Percentiles rank a stretch among this genome's conserved stretches.
Evolutionary conservation across 768 basidiomycete species (phyloP).

Genomic region (Phylloporus arenicola): DNA sequence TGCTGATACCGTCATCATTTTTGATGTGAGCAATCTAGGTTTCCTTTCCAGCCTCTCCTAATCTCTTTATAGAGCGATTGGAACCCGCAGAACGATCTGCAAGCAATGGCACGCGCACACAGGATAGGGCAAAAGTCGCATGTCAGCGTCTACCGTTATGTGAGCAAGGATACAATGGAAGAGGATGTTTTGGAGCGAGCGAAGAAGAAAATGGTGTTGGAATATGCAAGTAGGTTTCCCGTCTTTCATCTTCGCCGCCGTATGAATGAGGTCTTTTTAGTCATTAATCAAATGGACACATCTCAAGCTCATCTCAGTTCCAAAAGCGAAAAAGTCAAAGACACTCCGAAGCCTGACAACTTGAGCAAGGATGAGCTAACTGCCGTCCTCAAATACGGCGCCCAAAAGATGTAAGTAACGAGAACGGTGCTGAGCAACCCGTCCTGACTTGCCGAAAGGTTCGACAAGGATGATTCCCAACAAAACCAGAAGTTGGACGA

Average conservation of each 20-base stretch:
- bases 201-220: slow-evolving; percentile 99
- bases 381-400: slow-evolving; percentile 97
- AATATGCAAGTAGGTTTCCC: slow-evolving; percentile 87
- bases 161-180: slow-evolving; percentile 99
- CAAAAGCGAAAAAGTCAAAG: slow-evolving; percentile 61
- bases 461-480: slow-evolving; percentile 92
- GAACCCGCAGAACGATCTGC: slow-evolving; percentile 98
- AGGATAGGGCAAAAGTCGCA: slow-evolving; percentile 98
- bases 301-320: slow-evolving; percentile 93
- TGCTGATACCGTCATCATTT: slow-evolving; percentile 97
- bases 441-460: slow-evolving; percentile 45
- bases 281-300: slow-evolving; percentile 99
- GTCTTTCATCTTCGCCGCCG: slow-evolving; percentile 10
- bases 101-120: slow-evolving; percentile 99
- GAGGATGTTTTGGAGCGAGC: slow-evolving; percentile 97
- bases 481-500: slow-evolving; percentile 96
- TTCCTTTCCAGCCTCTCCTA: neutral
- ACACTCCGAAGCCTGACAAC: slow-evolving; percentile 70
- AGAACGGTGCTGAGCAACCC: slow-evolving; percentile 2
- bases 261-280: slow-evolving; percentile 37
- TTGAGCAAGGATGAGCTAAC: slow-evolving; percentile 94
- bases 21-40: slow-evolving; percentile 64
- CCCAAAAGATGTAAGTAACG: slow-evolving; percentile 82
- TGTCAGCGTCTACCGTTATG: slow-evolving; percentile 96
- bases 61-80: slow-evolving; percentile 72